Conservation (phyloP, 257 asterid genomes). For the Salvia miltiorrhiza region DNA sequence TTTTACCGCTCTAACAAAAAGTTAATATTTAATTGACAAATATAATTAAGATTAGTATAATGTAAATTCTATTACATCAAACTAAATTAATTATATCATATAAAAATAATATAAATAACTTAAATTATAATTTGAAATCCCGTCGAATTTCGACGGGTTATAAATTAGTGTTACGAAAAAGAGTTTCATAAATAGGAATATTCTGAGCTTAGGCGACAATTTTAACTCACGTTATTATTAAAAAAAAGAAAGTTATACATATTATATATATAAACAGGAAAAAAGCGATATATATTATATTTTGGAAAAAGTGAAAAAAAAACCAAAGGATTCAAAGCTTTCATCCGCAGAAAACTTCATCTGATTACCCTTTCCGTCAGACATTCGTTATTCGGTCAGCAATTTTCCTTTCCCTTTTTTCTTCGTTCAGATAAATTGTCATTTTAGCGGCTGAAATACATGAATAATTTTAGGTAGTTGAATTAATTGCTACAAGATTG, state of each 20-base stretch:
- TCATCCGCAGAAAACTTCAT: slow-evolving; percentile 31
- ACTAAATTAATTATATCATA: too few relatives aligned
- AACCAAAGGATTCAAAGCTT: slow-evolving; percentile 29
- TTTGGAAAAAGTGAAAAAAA: slow-evolving; percentile 21
- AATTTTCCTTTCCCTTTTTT: neutral
- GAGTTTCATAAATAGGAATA: too few relatives aligned
- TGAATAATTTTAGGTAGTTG: slow-evolving; percentile 4
- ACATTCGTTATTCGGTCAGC: slow-evolving; percentile 28
- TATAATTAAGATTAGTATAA: too few relatives aligned
- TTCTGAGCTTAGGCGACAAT: neutral
- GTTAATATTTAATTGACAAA: too few relatives aligned
- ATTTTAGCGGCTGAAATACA: neutral
- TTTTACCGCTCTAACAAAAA: too few relatives aligned
- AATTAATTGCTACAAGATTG: too few relatives aligned
- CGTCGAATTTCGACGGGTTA: too few relatives aligned
- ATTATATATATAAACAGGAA: neutral
- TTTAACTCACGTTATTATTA: slow-evolving; percentile 7
- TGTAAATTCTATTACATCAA: too few relatives aligned
- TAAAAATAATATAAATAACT: too few relatives aligned
- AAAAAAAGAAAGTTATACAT: neutral
- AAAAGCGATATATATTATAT: neutral
- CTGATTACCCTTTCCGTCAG: slow-evolving; percentile 28
- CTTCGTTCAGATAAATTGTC: neutral
- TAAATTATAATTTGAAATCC: too few relatives aligned
- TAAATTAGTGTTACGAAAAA: too few relatives aligned